Evolutionary conservation across 495 filamentous ascomycete genomes (phyloP).

Genomic region (Penicillium salamii): DNA sequence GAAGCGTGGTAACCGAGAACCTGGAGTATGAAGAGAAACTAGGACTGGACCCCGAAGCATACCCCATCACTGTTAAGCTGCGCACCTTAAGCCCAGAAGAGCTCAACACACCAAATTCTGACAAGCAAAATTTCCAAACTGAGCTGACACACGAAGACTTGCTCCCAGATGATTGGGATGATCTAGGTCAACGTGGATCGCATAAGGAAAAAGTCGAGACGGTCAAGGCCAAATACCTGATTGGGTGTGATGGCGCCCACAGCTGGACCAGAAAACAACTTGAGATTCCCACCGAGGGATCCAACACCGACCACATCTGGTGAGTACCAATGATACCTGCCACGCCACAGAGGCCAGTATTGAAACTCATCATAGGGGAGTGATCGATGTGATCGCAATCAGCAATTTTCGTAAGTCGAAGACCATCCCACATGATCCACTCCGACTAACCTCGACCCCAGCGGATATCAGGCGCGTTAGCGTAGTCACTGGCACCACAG

Average conservation of each 20-base stretch:
- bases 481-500: conserved; percentile 56
- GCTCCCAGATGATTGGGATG: conserved; percentile 52
- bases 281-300: conserved; percentile 53
- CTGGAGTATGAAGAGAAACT: conserved; percentile 43
- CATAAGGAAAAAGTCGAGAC: conserved; percentile 33
- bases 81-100: conserved; percentile 46
- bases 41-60: conserved; percentile 42
- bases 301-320: conserved; percentile 61
- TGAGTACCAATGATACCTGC: conserved; percentile 4
- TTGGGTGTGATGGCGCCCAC: conserved; percentile 67
- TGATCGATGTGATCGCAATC: conserved; percentile 63
- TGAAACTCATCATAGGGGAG: conserved; percentile 33
- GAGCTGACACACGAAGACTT: conserved; percentile 51
- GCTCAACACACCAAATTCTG: conserved; percentile 17
- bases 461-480: conserved; percentile 62
- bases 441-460: not conserved
- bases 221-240: conserved; percentile 60
- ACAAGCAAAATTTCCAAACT: conserved; percentile 24
- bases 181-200: conserved; percentile 40
- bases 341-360: conserved; percentile 1
- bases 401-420: conserved; percentile 55
- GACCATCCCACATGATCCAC: not conserved
- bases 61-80: conserved; percentile 53
- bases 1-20: conserved; percentile 45
- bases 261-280: conserved; percentile 60